Base-by-base conservation (phyloP, 176 grass and related monocot genomes). In the Oropetium thomaeum region DNA sequence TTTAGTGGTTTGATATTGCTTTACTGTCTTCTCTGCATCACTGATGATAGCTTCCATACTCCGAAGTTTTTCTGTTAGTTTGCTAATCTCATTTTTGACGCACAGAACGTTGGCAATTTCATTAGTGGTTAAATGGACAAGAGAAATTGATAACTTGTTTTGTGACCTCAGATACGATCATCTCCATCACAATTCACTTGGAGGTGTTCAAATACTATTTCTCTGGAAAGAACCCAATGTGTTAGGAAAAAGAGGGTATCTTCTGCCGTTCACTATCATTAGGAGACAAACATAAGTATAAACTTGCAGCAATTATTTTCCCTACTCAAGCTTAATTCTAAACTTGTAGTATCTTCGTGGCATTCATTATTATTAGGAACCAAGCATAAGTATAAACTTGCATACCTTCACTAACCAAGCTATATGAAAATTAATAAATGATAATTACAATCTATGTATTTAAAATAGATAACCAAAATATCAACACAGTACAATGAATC, bases 61-160 rank as follows among this genome's bases (percentile, higher is more conserved):
- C 3, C 65, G 74, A 63, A 84, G 67, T 55, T 65, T 78, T n/a
- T 74, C 71, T 2, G 51, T 22, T 9, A 84, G 74, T 63, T 35
- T 84, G 45, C 17, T 65, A 22, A 84, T 78, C 48, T 84, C 82
- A 14, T 78, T 78, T 65, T 32, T 84, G 9, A 84, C 10, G 16
- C 35, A 71, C 26, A 84, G 7, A 43, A 84, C 74, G 41, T 71
- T 71, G 67, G 45, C n/a, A 19, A 84, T 62, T 51, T 84, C 82
- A 20, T 71, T 71, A 71, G 11, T 53, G 58, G 82, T 58, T 29
- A 84, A 65, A 12, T 65, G 12, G 34, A 28, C 33, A 27, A 84
- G 74, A 65, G 82, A 71, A 71, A 26, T 3, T 57, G 66, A 78
- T 62, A 53, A 84, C 67, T 35, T 84, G 74, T 40, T 84, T 72